These are phyloP conservation scores for Pseudogymnoascus sp. DNA, from an alignment of 2,329 filamentous ascomycete species.

Conservation along the genomic window DNA sequence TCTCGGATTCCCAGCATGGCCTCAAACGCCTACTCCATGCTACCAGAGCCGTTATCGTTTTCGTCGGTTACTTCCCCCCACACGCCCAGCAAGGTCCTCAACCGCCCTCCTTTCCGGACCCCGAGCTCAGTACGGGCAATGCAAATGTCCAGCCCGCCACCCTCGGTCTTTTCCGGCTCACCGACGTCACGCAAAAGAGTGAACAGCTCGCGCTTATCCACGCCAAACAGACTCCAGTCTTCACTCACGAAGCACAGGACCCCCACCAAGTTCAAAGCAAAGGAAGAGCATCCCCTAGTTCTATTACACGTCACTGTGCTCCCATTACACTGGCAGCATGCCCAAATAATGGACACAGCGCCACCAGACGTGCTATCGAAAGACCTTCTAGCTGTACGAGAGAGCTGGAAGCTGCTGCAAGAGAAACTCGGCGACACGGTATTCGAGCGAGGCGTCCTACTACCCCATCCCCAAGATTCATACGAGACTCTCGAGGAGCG, in stretches of 20 bases:
- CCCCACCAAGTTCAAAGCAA: conserved; percentile 48
- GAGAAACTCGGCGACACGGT: conserved; percentile 67
- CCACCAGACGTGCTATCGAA: conserved; percentile 36
- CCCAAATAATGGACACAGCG: conserved; percentile 42
- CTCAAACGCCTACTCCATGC: conserved; percentile 22
- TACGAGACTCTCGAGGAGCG: conserved; percentile 74
- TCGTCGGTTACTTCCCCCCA: conserved; percentile 25
- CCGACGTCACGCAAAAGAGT: conserved; percentile 42
- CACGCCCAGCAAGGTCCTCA: conserved; percentile 42
- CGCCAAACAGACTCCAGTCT: conserved; percentile 30
- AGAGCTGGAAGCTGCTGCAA: conserved; percentile 59
- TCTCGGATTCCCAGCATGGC: conserved; percentile 30
- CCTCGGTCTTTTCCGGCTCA: conserved; percentile 46
- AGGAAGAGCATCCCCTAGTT: conserved; percentile 58
- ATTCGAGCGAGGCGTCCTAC: conserved; percentile 62
- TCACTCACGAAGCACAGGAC: conserved; percentile 31
- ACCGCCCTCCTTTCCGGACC: conserved; percentile 59
- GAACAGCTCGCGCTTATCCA: conserved; percentile 50
- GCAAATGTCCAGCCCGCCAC: conserved; percentile 62
- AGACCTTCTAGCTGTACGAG: conserved; percentile 44
- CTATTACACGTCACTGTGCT: conserved; percentile 71
- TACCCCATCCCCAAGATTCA: conserved; percentile 71
- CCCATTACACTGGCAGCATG: conserved; percentile 60
- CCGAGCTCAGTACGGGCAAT: conserved; percentile 61
- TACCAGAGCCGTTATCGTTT: conserved; percentile 12